Evolutionary conservation across 768 basidiomycete species (phyloP).

Genomic region (Lactarius deliciosus): DNA sequence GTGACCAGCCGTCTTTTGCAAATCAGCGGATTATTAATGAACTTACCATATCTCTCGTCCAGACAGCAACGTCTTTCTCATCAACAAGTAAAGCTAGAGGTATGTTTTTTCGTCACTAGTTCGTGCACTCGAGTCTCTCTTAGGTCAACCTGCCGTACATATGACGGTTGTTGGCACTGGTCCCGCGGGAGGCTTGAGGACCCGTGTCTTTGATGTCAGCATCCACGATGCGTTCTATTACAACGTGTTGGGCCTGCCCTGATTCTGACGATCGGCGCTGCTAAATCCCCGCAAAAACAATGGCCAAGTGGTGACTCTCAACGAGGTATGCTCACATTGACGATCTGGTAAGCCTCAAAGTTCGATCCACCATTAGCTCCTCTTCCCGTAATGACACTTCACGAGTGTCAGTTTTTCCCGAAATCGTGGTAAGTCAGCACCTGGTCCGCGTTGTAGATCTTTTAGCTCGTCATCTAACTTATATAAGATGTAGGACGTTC

Average conservation of each 20-base stretch:
- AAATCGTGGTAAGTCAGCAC: constrained; percentile 18
- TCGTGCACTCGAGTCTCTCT: constrained; percentile 14
- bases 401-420: constrained; percentile 15
- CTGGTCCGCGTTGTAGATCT: constrained; percentile 24
- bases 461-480: constrained; percentile 10
- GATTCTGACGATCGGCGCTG: constrained; percentile 17
- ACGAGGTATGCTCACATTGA: constrained; percentile 1
- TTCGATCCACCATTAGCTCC: constrained; percentile 8
- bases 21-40: neutral
- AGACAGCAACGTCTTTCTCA: constrained; percentile 5
- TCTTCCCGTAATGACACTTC: constrained; percentile 13
- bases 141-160: constrained; percentile 26
- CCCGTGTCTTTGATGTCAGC: constrained; percentile 16
- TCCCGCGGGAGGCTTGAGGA: neutral
- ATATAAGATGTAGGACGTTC: constrained; percentile 26
- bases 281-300: constrained; percentile 18
- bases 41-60: no score
- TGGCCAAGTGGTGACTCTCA: neutral
- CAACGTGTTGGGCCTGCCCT: constrained; percentile 22
- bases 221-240: constrained; percentile 10
- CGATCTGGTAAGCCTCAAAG: constrained; percentile 15
- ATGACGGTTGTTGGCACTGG: constrained; percentile 15
- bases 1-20: neutral
- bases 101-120: constrained; percentile 24
- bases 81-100: constrained; percentile 15